Evolutionary conservation across 1,139 yeast species (phyloP), one percentile per base, ranked within the genome.

Genomic region (Arxiozyma bovina): DNA sequence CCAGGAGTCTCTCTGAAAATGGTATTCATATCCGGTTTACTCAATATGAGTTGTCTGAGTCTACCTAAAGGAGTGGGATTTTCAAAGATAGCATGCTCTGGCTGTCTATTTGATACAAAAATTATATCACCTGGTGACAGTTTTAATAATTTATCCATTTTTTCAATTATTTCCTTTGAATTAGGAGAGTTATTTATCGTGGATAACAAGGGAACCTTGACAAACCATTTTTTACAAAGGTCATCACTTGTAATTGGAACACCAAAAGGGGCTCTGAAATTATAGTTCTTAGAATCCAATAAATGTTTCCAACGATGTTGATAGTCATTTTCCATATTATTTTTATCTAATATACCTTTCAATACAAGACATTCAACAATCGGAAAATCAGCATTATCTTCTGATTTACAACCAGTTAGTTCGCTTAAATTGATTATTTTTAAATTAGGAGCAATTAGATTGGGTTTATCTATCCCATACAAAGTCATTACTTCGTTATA

Each of bases 401-500:
- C 3, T 77, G 73, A 21, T 20, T 27, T 20, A 15, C 23, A 23
- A 21, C 50, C 50, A 18, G 38, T 34, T 17, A 43, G 17, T 30
- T 43, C 40, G n/a, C 15, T 49, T 34, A 49, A 23, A 34, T 49
- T 49, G 9, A 34, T 20, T 42, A 49, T 30, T n/a, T 30, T 42
- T 21, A 49, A 43, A n/a, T 46, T 42, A 0, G 86, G 84, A 3
- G 69, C 69, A 57, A 97, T 76, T 60, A 93, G 70, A 68, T 93
- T 98, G 0, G 99, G 99, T 69, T 93, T 93, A 67, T 93, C 99
- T 53, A 91, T 87, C 25, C 99, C 99, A 65, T 81, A 93, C 25
- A 73, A 74, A 1, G 79, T 67, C 69, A 94, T 77, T 0, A 91
- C 96, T 11, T 87, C 86, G 1, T 68, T 62, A 63, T 93, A 93